Evolutionary conservation across 257 asterid species (phyloP).

Genomic region (Solanum commersonii): DNA sequence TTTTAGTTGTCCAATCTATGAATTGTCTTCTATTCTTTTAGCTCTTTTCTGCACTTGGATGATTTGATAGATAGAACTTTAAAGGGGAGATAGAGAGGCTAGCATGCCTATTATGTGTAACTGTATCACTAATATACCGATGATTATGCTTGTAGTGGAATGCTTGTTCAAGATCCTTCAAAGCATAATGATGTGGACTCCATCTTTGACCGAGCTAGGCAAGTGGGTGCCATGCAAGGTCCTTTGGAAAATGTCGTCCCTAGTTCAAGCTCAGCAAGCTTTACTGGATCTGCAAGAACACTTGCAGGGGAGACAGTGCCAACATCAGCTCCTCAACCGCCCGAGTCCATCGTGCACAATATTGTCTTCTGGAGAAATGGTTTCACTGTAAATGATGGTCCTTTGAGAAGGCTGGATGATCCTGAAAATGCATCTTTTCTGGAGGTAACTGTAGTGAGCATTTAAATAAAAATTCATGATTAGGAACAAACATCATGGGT

Average conservation of each 20-base stretch:
- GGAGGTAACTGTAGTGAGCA: conserved; percentile 40
- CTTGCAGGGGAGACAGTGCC: conserved; percentile 64
- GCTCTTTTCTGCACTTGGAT: not conserved
- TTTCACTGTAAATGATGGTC: conserved; percentile 86
- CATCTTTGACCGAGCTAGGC: conserved; percentile 45
- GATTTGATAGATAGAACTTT: not conserved
- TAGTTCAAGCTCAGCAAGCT: conserved; percentile 72
- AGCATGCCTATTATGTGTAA: not conserved
- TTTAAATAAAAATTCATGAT: not conserved
- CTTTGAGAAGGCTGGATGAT: conserved; percentile 88
- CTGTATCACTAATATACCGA: not conserved
- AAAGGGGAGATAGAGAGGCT: not conserved
- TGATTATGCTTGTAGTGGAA: conserved; percentile 51
- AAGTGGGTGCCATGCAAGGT: conserved; percentile 60
- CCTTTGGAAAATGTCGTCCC: conserved; percentile 49
- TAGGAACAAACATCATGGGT: not conserved
- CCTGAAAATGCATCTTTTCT: conserved; percentile 79
- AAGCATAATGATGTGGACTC: conserved; percentile 38
- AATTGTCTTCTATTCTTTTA: not conserved
- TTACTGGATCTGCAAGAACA: conserved; percentile 75
- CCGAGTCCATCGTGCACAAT: conserved; percentile 68
- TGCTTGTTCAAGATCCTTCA: conserved; percentile 57
- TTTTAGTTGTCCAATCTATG: not conserved
- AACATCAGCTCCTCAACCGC: conserved; percentile 57
- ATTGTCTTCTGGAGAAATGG: conserved; percentile 98